Evolutionary conservation across 805 yeast genomes (phyloP).

Genomic region (Brettanomyces bruxellensis): DNA sequence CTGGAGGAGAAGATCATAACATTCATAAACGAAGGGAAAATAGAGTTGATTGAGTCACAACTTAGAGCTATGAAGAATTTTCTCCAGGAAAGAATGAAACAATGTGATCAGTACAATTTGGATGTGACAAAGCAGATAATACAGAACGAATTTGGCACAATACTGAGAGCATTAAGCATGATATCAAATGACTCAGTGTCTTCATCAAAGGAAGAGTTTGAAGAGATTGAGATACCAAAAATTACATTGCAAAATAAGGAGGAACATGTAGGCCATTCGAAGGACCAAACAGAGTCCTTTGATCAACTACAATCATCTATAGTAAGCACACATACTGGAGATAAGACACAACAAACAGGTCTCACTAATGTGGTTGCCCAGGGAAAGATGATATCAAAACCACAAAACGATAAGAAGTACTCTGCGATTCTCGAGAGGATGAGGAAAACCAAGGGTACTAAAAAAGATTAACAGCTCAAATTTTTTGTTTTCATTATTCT

Average conservation of each 20-base stretch:
- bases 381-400: neutral
- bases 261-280: constrained; percentile 2
- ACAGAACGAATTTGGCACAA: constrained; percentile 17
- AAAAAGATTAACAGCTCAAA: constrained; percentile 14
- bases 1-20: constrained; percentile 16
- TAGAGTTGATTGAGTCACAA: constrained; percentile 9
- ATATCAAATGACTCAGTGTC: constrained; percentile 5
- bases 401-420: constrained; percentile 3
- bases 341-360: neutral
- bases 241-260: constrained; percentile 4
- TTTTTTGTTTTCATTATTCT: neutral
- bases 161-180: constrained; percentile 15
- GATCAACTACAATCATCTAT: constrained; percentile 2
- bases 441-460: constrained; percentile 19
- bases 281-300: neutral
- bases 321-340: constrained; percentile 1
- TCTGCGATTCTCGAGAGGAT: constrained; percentile 6
- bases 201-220: neutral
- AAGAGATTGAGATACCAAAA: constrained; percentile 1
- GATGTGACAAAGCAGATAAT: constrained; percentile 11
- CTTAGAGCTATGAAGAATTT: constrained; percentile 6
- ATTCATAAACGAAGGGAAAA: constrained; percentile 8
- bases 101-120: constrained; percentile 9
- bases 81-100: constrained; percentile 9
- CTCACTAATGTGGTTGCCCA: neutral